Evolutionary conservation across 768 basidiomycete species (phyloP), one percentile per base, ranked within the genome.

Genomic region (Tylopilus balloui): DNA sequence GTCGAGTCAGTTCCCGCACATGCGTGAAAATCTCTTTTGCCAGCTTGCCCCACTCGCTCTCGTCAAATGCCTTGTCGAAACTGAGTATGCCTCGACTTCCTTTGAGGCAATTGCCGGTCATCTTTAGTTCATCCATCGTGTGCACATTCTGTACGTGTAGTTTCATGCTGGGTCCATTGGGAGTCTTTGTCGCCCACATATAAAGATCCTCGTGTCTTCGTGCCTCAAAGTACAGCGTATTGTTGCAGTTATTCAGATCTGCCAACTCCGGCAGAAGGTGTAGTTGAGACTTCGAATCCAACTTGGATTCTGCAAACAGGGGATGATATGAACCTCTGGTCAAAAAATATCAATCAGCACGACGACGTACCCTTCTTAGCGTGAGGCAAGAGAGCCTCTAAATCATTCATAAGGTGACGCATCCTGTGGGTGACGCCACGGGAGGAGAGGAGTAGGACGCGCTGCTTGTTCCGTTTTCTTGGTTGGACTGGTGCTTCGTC

Each of bases 111-210:
- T 99, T 98, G 27, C 96, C 96, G 7, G 93, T 95, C 94, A 99
- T 89, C 74, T 98, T 98, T 56, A 99, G 77, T 69, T 99, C 96
- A 71, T 98, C 96, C 96, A 98, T 98, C 36, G 96, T 99, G 68
- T 99, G 96, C 47, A 95, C 78, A 64, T 98, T 99, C 71, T 96
- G 94, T 14, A 97, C 95, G 63, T 98, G 96, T 76, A 97, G 78
- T 69, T 97, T 97, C 63, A 94, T 83, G 62, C 89, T 94, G 13
- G 96, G 96, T 10, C 96, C 96, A 62, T 99, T 99, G 19, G 96
- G 96, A 29, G 93, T 90, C 68, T 97, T 94, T 12, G 89, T 84
- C 27, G 92, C 87, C 96, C 96, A 99, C 50, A 98, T 68, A 62
- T 98, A 99, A 42, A 99, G 74, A 61, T 98, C 95, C 63, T 96